Evolutionary conservation across 164 flowering plant genomes (phyloP), one percentile per base, ranked within the genome.

Genomic region (Vitis rotundifolia): DNA sequence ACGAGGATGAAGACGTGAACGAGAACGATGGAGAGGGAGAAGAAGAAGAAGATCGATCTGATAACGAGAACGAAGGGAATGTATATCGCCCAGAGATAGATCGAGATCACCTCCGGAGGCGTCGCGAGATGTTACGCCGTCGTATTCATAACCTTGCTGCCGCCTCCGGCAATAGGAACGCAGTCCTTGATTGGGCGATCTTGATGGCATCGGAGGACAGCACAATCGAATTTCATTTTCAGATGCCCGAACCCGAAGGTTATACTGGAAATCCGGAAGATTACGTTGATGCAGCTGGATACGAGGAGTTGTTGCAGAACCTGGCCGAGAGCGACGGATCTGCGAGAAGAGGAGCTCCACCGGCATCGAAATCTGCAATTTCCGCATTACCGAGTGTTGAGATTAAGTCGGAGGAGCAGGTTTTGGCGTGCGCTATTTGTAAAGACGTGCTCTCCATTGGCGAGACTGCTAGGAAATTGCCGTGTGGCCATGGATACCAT

Each of bases 401-500:
- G 80, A 76, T 90, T 13, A 64, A 47, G 8, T 69, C 68, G 22
- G 88, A 82, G 61, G 81, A 71, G 11, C 77, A 85, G 56, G 70
- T 66, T 49, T 19, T 83, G 68, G 76, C 65, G 2, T 93, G 98
- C 67, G 91, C 95, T 19, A 73, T 93, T 5, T 93, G 98, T 64
- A 93, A 87, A 70, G 97, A 93, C 67, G 57, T 53, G 28, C 77
- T 86, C 13, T 57, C 19, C 54, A 80, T 77, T 8, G 93, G 92
- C 1, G 91, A 87, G 54, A 69, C 53, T 26, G 91, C 77, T 2
- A 91, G 59, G 85, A 80, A 83, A 67, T 62, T 93, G 76, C 98
- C 98, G 2, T 93, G 98, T 74, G 89, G 85, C 13, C 98, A 93
- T 72, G 82, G 83, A 2, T 93, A 93, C 64, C 98, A 93, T 74